Evolutionary conservation across 176 grass and related monocot genomes (phyloP), one percentile per base, ranked within the genome.

Genomic region (Cenchrus fungigraminus): DNA sequence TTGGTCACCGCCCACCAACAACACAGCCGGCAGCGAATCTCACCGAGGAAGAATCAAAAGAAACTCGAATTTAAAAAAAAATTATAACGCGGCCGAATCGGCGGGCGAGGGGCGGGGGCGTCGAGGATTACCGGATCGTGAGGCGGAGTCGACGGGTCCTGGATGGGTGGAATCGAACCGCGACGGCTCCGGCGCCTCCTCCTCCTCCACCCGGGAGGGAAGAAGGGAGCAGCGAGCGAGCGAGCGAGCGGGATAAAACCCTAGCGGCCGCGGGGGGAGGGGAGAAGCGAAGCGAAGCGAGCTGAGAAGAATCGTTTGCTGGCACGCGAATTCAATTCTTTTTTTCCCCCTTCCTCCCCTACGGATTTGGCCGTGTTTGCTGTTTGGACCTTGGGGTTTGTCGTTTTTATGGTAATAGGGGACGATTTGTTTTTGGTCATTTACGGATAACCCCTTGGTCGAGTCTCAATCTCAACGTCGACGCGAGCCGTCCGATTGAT

Each of bases 181-280:
- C 22, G 52, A 45, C 13, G 66, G 12, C 52, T 12, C 79, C 44
- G 43, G 15, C 37, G 12, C 12, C 76, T 78, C 61, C 79, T 25
- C 61, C 79, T 25, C 17, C 63, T 5, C n/a, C 8, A 40, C 37
- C 37, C 37, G 37, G 37, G 37, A 40, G 20, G 55, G 8, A 9
- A 8, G 55, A 2, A 9, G 58, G 77, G 44, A 55, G 78, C 65
- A 56, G 65, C 31, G 51, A 56, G 65, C 31, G 51, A 65, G 77
- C 10, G n/a, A 66, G 64, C 55, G 55, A 57, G 55, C 56, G 19
- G 8, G 77, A 79, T 65, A 79, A 65, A 79, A 65, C 77, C 77
- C 77, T 79, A 79, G 77, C 56, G 25, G 75, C 56, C 74, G n/a
- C 17, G 74, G 22, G 74, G 59, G n/a, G n/a, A 25, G 58, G 74